Base-by-base conservation (phyloP, 2,329 filamentous ascomycete species). In the Cercospora berteroae region DNA sequence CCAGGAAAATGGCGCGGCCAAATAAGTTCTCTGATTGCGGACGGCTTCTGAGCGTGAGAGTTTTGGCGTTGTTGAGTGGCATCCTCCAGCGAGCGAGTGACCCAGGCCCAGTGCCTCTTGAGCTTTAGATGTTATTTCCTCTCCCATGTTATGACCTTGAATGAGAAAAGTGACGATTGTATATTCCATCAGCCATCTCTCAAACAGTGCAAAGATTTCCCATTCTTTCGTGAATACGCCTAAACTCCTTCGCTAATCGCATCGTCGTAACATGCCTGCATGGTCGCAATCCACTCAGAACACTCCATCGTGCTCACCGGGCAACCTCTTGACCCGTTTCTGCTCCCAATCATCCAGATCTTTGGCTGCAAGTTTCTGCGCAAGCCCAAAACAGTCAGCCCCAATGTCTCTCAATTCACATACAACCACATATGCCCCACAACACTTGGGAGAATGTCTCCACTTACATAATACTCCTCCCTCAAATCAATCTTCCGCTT, bases 311-410 rank as follows among this genome's bases (percentile, higher is more conserved):
- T 88, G 90, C 80, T 99, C 96, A 72, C 95, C 95, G 20, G 92
- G 89, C 68, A 97, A 85, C 77, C 95, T 85, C 82, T 97, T 89
- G 10, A 98, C 93, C 63, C 96, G 88, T 81, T 95, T 96, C 81
- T 98, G 95, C 79, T 98, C 94, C 95, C 95, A 99, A 77, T 93
- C 87, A 76, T 99, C 94, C 69, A 98, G 82, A 77, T 98, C 95
- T 79, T 96, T 96, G 33, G 92, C 91, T 73, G 92, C 91, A 44
- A 92, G 83, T 81, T 89, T 88, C 91, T 95, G 79, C 16, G 8
- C 48, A 58, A 10, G 12, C 60, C 25, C 55, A 36, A 50, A 73
- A 8, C 5, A 60, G 71, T 69, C 67, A 58, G 44, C 5, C 5
- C 25, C 25, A 27, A 27, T 27, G 25, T 27, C 3, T 27, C 25